Conservation (phyloP, 192 early-diverging fungal species). For the Coemansia sp. region DNA sequence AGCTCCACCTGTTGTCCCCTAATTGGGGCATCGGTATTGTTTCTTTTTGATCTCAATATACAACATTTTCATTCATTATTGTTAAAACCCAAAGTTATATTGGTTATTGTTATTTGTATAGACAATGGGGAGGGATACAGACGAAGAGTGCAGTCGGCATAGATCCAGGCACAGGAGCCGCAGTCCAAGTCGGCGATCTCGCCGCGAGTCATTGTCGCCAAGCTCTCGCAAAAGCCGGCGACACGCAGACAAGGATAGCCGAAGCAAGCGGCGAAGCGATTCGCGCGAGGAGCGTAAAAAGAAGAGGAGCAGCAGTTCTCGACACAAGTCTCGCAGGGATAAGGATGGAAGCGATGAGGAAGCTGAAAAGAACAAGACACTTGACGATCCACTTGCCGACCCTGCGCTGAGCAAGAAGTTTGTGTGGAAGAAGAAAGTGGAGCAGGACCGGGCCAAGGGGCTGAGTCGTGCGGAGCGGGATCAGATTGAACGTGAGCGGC, state of each 20-base stretch:
- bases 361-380: conserved; percentile 59
- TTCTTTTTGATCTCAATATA: no score
- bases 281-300: conserved; percentile 4
- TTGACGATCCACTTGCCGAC: conserved; percentile 82
- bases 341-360: not conserved
- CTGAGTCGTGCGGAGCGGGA: conserved; percentile 59
- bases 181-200: not conserved
- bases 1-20: no score
- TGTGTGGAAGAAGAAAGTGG: conserved; percentile 92
- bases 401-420: conserved; percentile 80
- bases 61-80: no score
- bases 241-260: conserved; percentile 4
- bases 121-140: not conserved
- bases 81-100: not conserved
- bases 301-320: conserved; percentile 9
- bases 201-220: not conserved
- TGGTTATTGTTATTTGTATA: not conserved
- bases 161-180: not conserved
- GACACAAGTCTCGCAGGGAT: conserved; percentile 5
- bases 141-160: not conserved
- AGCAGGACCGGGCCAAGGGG: conserved; percentile 73
- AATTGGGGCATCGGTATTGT: no score
- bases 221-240: not conserved
- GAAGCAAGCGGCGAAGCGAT: conserved; percentile 1
- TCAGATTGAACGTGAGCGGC: conserved; percentile 55